Base-by-base conservation (phyloP, 2,329 filamentous ascomycete species). In the Exophiala sp. region DNA sequence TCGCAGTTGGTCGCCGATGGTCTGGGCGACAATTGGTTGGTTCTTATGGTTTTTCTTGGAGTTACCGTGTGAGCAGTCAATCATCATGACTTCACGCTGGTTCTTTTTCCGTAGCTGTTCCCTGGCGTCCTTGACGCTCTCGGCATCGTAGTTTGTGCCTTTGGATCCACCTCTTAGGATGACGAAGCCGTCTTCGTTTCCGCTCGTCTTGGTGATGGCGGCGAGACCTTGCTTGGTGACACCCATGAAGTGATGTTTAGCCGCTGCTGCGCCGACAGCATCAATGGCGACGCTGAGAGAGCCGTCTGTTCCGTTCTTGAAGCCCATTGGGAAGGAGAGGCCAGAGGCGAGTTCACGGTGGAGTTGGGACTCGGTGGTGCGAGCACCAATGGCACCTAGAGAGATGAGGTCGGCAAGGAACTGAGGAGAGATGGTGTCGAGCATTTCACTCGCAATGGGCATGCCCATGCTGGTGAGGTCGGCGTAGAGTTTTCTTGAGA, bases 271-370 rank as follows among this genome's bases (percentile, higher is more conserved):
- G 58, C 91, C 91, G 70, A 97, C 96, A 47, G 94, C 94, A 69
- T 99, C 94, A 64, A 97, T 89, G 10, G 94, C 91, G 3, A 97
- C 91, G 52, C 86, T 83, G 44, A 97, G 77, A 7, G 86, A 87
- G 47, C 94, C 94, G 70, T 99, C 94, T 32, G 94, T 99, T 61
- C 94, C 94, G 73, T 99, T 99, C 83, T 99, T 99, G 87, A 99
- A 99, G 47, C 94, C 94, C 9, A 99, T 91, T 1, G 94, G 94
- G 87, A 96, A 97, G 64, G 88, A 95, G 34, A 97, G 79, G 68
- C 94, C 94, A 49, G 88, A 94, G 18, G 94, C 92, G 60, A 99
- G 78, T 75, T 99, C 94, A 52, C 94, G 86, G 74, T 99, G 94
- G 59, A 97, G 80, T 76, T 99, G 94, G 47, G 87, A 91, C 77